These are phyloP conservation scores for Marasmius fiardii DNA, from an alignment of 1,284 basidiomycete genomes.

Conservation along the genomic window DNA sequence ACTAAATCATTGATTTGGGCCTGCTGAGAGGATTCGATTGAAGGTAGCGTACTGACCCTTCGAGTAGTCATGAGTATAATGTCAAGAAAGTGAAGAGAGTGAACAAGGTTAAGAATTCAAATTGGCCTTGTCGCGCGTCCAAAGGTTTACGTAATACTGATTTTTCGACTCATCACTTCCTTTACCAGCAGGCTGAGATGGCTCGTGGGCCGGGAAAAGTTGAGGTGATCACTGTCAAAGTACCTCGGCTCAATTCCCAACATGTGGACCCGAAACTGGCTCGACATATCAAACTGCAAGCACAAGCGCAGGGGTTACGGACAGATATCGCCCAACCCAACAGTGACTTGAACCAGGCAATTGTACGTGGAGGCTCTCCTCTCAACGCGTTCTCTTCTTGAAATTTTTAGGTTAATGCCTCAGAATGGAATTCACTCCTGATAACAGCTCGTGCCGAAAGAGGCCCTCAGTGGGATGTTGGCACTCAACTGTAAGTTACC, in stretches of 20 bases:
- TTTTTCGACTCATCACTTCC: not conserved
- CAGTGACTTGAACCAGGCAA: constrained; percentile 58
- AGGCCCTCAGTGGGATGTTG: constrained; percentile 83
- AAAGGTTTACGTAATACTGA: not conserved
- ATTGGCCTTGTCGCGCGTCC: constrained; percentile 4
- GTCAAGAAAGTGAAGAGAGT: not conserved
- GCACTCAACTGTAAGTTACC: constrained; percentile 70
- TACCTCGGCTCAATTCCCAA: constrained; percentile 73
- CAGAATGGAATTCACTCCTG: constrained; percentile 80
- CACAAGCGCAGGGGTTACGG: constrained; percentile 44
- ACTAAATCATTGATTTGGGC: constrained; percentile 67
- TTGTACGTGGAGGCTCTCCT: constrained; percentile 41
- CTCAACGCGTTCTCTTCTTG: constrained; percentile 7
- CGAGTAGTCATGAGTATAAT: not conserved
- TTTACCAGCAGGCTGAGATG: too few relatives aligned
- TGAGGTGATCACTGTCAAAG: constrained; percentile 55
- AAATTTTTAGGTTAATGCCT: constrained; percentile 62
- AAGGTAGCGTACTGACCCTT: constrained; percentile 22
- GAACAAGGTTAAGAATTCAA: not conserved
- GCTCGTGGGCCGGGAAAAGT: constrained; percentile 43
- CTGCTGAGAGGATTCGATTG: constrained; percentile 55
- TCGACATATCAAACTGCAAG: constrained; percentile 52
- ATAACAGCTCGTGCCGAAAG: constrained; percentile 73
- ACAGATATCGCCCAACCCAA: constrained; percentile 61
- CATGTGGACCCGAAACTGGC: constrained; percentile 61